Percentiles rank a stretch among this genome's conserved stretches.
Evolutionary conservation across 1,284 basidiomycete species (phyloP).

Genomic region (Fomitiporia mediterranea): DNA sequence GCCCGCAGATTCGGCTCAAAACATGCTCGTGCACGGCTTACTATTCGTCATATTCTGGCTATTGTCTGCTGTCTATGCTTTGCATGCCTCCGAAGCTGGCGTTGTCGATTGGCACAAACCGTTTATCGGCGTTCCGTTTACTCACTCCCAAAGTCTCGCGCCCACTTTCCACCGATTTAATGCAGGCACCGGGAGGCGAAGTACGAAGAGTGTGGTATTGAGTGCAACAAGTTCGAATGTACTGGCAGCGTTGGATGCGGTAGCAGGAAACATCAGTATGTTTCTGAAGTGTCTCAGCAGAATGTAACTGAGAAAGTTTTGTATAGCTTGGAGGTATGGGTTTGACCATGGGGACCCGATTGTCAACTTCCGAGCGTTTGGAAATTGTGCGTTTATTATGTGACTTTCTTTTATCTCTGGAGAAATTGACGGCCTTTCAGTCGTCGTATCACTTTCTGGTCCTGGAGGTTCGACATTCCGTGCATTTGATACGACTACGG

Average conservation of each 20-base stretch:
- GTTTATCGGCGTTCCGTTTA: constrained; percentile 66
- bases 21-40: not conserved
- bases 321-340: constrained; percentile 75
- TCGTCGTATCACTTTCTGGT: constrained; percentile 71
- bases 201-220: constrained; percentile 51
- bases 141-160: constrained; percentile 41
- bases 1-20: not conserved
- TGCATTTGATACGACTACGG: constrained; percentile 61
- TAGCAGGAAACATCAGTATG: constrained; percentile 72
- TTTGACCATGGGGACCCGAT: constrained; percentile 66
- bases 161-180: constrained; percentile 52
- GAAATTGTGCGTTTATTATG: constrained; percentile 45
- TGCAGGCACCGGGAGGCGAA: constrained; percentile 26
- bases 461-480: constrained; percentile 69
- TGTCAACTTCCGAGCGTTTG: constrained; percentile 60
- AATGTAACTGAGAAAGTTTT: constrained; percentile 19
- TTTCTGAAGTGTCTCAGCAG: constrained; percentile 16
- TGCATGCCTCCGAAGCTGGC: constrained; percentile 74
- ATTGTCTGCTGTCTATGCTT: constrained; percentile 29
- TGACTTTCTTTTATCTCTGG: not conserved
- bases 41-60: not conserved
- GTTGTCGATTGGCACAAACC: constrained; percentile 84
- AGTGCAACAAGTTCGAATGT: constrained; percentile 75
- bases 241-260: constrained; percentile 69
- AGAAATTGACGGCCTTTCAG: constrained; percentile 34